Conservation (phyloP, 129 eudicot genomes). For the Oenanthe sinensis region DNA sequence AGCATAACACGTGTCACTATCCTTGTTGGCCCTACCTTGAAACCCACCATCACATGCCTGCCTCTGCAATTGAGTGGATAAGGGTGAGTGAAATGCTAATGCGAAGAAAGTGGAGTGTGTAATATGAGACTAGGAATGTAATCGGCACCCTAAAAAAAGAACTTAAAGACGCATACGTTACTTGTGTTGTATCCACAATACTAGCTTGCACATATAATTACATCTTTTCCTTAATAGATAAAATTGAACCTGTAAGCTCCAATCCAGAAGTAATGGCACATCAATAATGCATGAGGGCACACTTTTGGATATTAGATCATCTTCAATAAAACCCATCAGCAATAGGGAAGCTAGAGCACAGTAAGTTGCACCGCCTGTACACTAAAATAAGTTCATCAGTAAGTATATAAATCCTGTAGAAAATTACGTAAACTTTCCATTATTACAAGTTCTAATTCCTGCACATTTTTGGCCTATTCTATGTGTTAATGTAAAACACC, state of each 20-base stretch:
- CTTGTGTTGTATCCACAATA: not conserved
- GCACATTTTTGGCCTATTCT: not conserved
- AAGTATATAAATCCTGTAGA: conserved; percentile 18
- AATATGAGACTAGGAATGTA: not conserved
- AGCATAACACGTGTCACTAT: conserved; percentile 87
- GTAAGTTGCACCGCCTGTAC: conserved; percentile 98
- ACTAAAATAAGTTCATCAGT: conserved; percentile 49
- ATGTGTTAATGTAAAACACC: not conserved
- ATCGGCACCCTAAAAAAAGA: not conserved
- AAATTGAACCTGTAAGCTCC: conserved; percentile 68
- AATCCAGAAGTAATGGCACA: conserved; percentile 72
- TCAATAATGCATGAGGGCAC: conserved; percentile 46
- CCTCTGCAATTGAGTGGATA: conserved; percentile 32
- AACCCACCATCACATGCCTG: conserved; percentile 92
- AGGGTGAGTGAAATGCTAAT: conserved; percentile 2
- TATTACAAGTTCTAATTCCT: not conserved
- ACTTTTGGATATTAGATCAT: conserved; percentile 39
- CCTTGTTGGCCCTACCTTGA: conserved; percentile 91
- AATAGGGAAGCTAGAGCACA: conserved; percentile 93
- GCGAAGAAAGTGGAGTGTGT: not conserved
- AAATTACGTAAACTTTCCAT: not conserved
- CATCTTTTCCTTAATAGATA: not conserved
- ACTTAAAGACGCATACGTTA: not conserved
- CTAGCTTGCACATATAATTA: not conserved
- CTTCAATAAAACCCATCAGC: conserved; percentile 85